Evolutionary conservation across 2,329 filamentous ascomycete genomes (phyloP), one percentile per base, ranked within the genome.

Genomic region (Teratosphaeria epicoccoides): DNA sequence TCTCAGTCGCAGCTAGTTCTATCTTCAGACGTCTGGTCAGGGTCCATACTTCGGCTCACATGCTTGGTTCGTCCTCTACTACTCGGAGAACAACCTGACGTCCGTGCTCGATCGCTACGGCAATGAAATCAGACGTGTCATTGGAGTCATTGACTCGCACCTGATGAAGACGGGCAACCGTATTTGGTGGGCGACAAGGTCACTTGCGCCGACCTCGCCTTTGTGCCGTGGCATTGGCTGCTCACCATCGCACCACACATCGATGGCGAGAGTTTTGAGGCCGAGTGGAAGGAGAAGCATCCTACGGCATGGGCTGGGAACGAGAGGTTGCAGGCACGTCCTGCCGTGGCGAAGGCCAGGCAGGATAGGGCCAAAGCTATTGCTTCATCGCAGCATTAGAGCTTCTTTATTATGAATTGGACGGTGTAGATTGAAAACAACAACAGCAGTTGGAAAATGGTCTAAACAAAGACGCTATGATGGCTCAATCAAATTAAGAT

Each of bases 71-170:
- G 23, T 47, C 6, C 43, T 54, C 24, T 71, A 68, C 52, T 70
- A 76, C 59, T 62, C 61, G 0, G 73, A 77, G 51, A 71, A 70
- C 54, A 28, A 52, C 37, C 20, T 75, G 24, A 65, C 59, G 0
- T 70, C 67, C 10, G 73, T 72, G 4, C 59, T 71, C n/a, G 68
- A 74, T 6, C 70, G 74, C 24, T 77, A 76, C 56, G 50, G 59
- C 14, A 68, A 69, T 22, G 74, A 77, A 59, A 63, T 73, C 49
- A 61, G 66, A n/a, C 73, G 75, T 28, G 67, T 77, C 14, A 62
- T 68, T 5, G 66, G 66, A 14, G 73, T 78, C 4, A 61, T 78
- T 11, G 70, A 78, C 33, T 52, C 55, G 3, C 63, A 65, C 25
- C 60, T 76, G 12, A 57, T 63, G 50, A 61, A 62, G 51, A 55